Conservation (phyloP, 2,329 filamentous ascomycete genomes). For the Hymenoscyphus fraxineus region DNA sequence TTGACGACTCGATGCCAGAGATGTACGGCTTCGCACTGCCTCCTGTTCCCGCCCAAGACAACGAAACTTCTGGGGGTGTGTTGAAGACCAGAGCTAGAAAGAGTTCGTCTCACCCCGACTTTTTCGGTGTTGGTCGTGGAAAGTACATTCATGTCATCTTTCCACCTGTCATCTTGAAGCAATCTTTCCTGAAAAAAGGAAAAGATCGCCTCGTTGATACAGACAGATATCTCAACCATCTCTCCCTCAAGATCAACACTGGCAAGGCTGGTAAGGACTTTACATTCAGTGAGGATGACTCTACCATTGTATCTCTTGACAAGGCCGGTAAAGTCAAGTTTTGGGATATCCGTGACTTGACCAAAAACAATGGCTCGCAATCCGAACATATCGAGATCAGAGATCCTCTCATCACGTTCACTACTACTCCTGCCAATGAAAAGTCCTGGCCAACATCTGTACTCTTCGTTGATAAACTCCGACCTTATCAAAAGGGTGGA, state of each 20-base stretch:
- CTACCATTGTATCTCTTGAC: conserved; percentile 88
- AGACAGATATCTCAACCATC: conserved; percentile 81
- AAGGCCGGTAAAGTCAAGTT: conserved; percentile 96
- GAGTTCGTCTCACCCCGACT: conserved; percentile 84
- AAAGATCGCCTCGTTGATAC: conserved; percentile 74
- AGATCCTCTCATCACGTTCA: conserved; percentile 80
- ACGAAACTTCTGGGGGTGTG: conserved; percentile 85
- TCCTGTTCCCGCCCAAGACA: conserved; percentile 78
- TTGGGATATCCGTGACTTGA: conserved; percentile 89
- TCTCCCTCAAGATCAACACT: conserved; percentile 88
- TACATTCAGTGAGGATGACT: conserved; percentile 94
- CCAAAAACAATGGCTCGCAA: conserved; percentile 38
- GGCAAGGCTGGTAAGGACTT: conserved; percentile 99
- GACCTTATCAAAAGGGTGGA: conserved; percentile 84
- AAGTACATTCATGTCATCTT: conserved; percentile 92
- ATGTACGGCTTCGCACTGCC: conserved; percentile 86
- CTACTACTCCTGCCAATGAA: conserved; percentile 80
- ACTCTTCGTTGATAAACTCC: conserved; percentile 91
- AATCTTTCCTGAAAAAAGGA: conserved; percentile 60
- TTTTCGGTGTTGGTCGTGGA: conserved; percentile 91
- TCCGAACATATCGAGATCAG: conserved; percentile 63
- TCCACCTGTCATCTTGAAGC: conserved; percentile 60
- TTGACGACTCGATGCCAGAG: conserved; percentile 75
- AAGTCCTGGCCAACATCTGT: conserved; percentile 98
- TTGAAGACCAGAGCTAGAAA: conserved; percentile 93